A percentile compares a stretch with the other conserved stretches of the same genome.
These are phyloP conservation scores for Trametes punicea DNA, from an alignment of 768 basidiomycete genomes.

Conservation along the genomic window DNA sequence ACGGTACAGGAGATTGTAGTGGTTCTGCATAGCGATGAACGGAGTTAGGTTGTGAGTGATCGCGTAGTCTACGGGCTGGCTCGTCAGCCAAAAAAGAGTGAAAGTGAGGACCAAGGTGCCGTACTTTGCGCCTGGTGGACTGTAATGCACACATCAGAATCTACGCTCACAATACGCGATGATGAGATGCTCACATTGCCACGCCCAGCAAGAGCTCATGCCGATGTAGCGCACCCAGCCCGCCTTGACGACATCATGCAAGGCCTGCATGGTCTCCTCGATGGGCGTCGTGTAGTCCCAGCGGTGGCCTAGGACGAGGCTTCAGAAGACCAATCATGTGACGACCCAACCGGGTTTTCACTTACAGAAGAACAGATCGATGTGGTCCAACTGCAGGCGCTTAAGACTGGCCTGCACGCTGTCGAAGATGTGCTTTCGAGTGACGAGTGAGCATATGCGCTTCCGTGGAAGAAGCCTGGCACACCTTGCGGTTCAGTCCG, in stretches of 20 bases:
- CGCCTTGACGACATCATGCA: slow-evolving; percentile 41
- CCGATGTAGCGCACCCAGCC: slow-evolving; percentile 39
- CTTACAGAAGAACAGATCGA: slow-evolving; percentile 33
- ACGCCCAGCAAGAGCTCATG: slow-evolving; percentile 33
- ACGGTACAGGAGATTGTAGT: slow-evolving; percentile 42
- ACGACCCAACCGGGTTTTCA: background rate
- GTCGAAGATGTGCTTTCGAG: slow-evolving; percentile 66
- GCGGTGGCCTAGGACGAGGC: slow-evolving; percentile 19
- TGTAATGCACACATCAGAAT: slow-evolving; percentile 11
- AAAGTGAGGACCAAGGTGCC: background rate
- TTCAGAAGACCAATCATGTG: background rate
- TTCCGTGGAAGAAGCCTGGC: background rate
- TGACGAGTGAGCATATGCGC: background rate
- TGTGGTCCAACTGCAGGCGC: slow-evolving; percentile 69
- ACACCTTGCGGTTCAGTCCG: slow-evolving; percentile 33
- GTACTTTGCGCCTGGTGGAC: slow-evolving; percentile 33
- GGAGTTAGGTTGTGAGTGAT: slow-evolving; percentile 32
- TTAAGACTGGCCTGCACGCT: slow-evolving; percentile 57
- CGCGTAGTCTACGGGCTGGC: slow-evolving; percentile 32
- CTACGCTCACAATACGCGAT: too few relatives aligned
- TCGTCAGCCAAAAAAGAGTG: background rate
- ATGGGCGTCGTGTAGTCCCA: background rate
- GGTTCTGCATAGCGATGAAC: slow-evolving; percentile 49
- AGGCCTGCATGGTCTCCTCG: slow-evolving; percentile 33
- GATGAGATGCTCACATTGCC: slow-evolving; percentile 26